phyloP scores from a whole-genome alignment of 208 protist genomes.

The Trypanosoma grayi region DNA sequence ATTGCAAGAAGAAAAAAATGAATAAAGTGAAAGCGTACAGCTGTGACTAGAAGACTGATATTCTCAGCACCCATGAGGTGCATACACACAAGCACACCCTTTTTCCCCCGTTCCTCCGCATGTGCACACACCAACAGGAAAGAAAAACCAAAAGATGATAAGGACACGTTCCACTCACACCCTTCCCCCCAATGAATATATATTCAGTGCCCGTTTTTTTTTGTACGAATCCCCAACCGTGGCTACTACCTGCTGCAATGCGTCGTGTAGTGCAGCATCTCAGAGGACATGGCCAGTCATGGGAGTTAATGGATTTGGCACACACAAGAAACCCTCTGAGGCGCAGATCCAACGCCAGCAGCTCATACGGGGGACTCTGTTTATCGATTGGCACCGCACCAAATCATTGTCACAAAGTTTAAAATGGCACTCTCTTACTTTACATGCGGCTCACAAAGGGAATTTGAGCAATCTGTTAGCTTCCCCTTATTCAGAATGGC shows the following conservation, averaged over 20 bases:
- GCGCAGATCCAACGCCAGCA: conserved; percentile 3
- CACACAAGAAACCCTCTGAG: conserved; percentile 5
- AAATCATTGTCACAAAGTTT: conserved; percentile 8
- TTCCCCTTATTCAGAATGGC: not conserved
- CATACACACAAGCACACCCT: not conserved
- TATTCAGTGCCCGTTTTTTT: not conserved
- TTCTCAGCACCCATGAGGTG: too few relatives aligned
- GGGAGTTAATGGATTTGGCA: not conserved
- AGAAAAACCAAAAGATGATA: conserved; percentile 6
- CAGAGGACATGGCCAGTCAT: conserved; percentile 8
- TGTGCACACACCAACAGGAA: conserved; percentile 1
- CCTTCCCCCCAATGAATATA: too few relatives aligned
- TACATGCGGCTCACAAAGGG: not conserved
- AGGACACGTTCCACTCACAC: too few relatives aligned
- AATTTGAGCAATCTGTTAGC: not conserved
- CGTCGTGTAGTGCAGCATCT: not conserved
- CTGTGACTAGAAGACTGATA: too few relatives aligned
- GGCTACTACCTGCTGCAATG: not conserved
- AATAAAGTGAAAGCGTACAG: not conserved
- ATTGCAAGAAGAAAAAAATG: not conserved
- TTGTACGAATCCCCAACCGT: too few relatives aligned
- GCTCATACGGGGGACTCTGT: conserved; percentile 6
- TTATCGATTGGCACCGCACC: not conserved
- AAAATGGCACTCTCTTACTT: not conserved
- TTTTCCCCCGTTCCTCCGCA: too few relatives aligned